Base-by-base conservation (phyloP, 352 stramenopile genomes). In the Pythium vanterpoolii region DNA sequence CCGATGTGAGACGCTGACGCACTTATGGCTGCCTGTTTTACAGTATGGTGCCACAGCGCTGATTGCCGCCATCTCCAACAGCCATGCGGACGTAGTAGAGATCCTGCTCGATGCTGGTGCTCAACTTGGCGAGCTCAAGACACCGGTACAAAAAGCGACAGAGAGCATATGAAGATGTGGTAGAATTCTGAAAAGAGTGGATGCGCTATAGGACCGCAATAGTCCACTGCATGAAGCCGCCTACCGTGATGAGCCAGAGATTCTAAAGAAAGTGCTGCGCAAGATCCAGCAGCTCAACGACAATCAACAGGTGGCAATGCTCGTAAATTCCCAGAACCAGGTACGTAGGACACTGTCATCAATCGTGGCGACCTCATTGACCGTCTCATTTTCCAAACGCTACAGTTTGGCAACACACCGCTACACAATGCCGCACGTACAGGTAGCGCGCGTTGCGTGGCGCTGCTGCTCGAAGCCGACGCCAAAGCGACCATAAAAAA, bases 391-490 rank as follows among this genome's bases (percentile, higher is more conserved):
- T 18, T 42, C 0, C 23, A 8, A 28, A 7, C 9, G 40, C 21
- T 28, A 11, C 31, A 92, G 82, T 93, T 91, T 70, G 83, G 81
- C 46, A 93, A 93, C 62, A 85, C 76, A 11, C 83, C 83, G 14
- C 54, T 93, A 23, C 83, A 93, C 43, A 89, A 88, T 46, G 83
- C 83, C 9, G 79, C 83, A 21, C 71, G 77, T 49, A 79, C 79
- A 10, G 83, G 79, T 1, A 82, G 55, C n/a, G 16, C 60, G 2
- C 60, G 39, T 26, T 89, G 79, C 34, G 83, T 90, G 11, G 53
- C 64, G 3, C 57, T 76, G 34, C 68, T 93, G 21, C 65, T 93
- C 14, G 40, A 80, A 27, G 76, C 69, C 6, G 77, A 72, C 18
- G 79, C 83, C 13, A 66, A 76, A 18, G 45, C 74, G 21, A 54